phyloP scores from a whole-genome alignment of 352 stramenopile genomes.

The Phytophthora capsici region DNA sequence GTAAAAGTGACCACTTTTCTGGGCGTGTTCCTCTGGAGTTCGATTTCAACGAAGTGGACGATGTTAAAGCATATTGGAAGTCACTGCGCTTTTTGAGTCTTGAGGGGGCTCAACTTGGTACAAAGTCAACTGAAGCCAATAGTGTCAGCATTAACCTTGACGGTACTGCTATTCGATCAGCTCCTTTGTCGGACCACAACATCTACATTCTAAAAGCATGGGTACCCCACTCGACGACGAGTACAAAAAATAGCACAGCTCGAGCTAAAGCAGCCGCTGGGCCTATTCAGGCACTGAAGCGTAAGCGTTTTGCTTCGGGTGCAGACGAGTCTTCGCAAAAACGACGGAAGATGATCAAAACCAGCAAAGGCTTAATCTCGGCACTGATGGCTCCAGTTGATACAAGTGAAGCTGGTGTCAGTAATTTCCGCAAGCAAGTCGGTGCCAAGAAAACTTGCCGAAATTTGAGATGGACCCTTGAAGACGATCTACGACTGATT shows the following conservation, averaged over 20 bases:
- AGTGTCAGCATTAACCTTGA: slow-evolving; percentile 62
- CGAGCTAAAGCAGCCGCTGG: slow-evolving; percentile 63
- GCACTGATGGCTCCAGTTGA: slow-evolving; percentile 34
- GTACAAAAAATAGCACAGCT: slow-evolving; percentile 46
- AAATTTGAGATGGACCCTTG: slow-evolving; percentile 65
- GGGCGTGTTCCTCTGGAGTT: slow-evolving; percentile 71
- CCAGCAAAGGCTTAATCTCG: slow-evolving; percentile 20
- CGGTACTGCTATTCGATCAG: slow-evolving; percentile 59
- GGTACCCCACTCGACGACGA: slow-evolving; percentile 62
- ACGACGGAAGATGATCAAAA: slow-evolving; percentile 36
- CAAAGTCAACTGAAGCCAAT: slow-evolving; percentile 33
- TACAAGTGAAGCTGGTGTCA: slow-evolving; percentile 44
- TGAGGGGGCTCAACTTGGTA: slow-evolving; percentile 66
- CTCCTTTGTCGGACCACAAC: slow-evolving; percentile 69
- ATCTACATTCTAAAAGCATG: slow-evolving; percentile 72
- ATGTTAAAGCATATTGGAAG: slow-evolving; percentile 77
- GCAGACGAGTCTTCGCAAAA: slow-evolving; percentile 35
- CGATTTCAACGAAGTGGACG: slow-evolving; percentile 40
- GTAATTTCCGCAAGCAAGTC: slow-evolving; percentile 54
- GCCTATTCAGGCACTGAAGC: slow-evolving; percentile 56
- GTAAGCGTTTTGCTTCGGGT: slow-evolving; percentile 52
- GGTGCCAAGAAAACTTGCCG: slow-evolving; percentile 59
- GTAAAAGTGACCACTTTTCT: slow-evolving; percentile 55
- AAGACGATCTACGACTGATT: slow-evolving; percentile 72
- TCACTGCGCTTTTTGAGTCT: slow-evolving; percentile 73